Evolutionary conservation across 2,329 filamentous ascomycete genomes (phyloP).

Genomic region (Thelonectria discophora): DNA sequence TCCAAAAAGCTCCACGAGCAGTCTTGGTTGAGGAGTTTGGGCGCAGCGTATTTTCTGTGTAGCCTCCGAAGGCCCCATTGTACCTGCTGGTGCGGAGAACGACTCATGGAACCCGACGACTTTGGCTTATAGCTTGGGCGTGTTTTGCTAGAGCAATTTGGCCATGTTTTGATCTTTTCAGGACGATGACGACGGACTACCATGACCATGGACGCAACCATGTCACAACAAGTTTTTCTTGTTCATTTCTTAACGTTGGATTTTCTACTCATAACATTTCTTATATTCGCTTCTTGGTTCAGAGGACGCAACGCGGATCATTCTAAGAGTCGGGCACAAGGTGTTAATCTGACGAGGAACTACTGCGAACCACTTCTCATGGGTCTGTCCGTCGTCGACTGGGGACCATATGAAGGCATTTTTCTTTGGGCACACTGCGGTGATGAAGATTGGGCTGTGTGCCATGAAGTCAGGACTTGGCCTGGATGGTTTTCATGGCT

Average conservation of each 20-base stretch:
- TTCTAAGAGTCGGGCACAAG: background rate
- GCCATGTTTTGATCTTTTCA: constrained; percentile 18
- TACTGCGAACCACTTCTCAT: background rate
- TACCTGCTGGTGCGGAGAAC: constrained; percentile 14
- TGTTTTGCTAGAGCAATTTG: constrained; percentile 24
- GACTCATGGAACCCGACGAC: constrained; percentile 18
- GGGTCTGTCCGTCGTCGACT: constrained; percentile 1
- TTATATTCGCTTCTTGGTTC: constrained; percentile 2
- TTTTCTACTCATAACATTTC: constrained; percentile 9
- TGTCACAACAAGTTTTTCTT: constrained; percentile 21
- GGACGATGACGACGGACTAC: constrained; percentile 17
- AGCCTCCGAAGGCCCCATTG: constrained; percentile 12
- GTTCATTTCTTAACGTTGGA: constrained; percentile 22
- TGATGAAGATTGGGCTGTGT: constrained; percentile 5
- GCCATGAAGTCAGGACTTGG: constrained; percentile 3
- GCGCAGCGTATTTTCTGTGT: constrained; percentile 26
- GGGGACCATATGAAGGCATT: background rate
- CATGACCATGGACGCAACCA: constrained; percentile 27
- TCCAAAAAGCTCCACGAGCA: constrained; percentile 32
- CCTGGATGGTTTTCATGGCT: background rate
- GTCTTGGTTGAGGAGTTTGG: constrained; percentile 40
- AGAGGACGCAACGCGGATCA: background rate
- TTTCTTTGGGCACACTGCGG: background rate
- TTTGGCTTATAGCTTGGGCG: too few relatives aligned
- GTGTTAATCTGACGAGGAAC: background rate